phyloP scores from a whole-genome alignment of 257 asterid species.

The Nyctanthes arbortristis region DNA sequence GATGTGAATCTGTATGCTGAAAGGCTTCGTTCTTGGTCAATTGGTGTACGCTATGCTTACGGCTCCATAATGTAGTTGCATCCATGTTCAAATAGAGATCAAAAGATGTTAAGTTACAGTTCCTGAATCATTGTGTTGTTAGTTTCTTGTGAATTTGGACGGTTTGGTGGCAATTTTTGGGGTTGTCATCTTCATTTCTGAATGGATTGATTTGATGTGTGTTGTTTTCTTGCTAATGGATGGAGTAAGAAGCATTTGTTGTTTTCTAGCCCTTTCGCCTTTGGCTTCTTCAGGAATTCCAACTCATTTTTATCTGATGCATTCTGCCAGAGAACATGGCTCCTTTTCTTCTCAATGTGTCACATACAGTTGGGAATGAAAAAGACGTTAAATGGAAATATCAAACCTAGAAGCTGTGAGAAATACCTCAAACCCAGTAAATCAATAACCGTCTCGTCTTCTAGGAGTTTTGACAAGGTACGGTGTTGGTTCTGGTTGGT shows the following conservation, averaged over 20 bases:
- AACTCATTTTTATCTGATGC: too few relatives aligned
- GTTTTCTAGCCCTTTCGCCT: too few relatives aligned
- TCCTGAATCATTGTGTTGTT: too few relatives aligned
- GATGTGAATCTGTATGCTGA: too few relatives aligned
- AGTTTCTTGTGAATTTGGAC: neutral
- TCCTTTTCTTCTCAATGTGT: too few relatives aligned
- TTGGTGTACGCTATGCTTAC: neutral
- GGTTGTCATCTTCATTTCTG: neutral
- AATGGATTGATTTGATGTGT: neutral
- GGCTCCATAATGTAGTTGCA: neutral
- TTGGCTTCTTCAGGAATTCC: neutral
- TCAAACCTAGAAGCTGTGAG: too few relatives aligned
- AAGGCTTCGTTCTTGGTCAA: too few relatives aligned
- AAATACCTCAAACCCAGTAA: neutral
- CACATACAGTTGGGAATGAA: too few relatives aligned
- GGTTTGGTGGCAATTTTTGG: neutral
- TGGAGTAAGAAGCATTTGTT: neutral
- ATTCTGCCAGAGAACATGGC: too few relatives aligned
- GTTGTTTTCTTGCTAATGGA: neutral
- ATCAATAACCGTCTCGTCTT: neutral
- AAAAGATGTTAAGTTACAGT: too few relatives aligned
- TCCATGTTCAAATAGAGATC: neutral
- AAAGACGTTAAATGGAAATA: neutral
- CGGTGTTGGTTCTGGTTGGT: neutral
- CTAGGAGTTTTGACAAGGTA: neutral